phyloP scores from a whole-genome alignment of 371 early-diverging fungal species.

The Mucor lusitanicus region DNA sequence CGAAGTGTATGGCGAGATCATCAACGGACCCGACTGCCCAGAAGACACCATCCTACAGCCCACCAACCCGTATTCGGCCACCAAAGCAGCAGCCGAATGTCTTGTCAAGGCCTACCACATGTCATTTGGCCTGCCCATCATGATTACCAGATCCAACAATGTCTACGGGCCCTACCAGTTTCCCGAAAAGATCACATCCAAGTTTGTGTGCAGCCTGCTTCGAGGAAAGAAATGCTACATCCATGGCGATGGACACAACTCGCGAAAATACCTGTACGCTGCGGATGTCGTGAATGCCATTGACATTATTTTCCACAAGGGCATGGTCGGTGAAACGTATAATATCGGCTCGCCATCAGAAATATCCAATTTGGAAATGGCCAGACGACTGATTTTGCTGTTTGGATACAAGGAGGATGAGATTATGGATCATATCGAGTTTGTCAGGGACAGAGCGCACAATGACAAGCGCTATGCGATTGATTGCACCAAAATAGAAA shows the following conservation, averaged over 20 bases:
- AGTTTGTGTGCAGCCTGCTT: conserved; percentile 79
- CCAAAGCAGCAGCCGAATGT: conserved; percentile 89
- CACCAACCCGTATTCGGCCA: conserved; percentile 87
- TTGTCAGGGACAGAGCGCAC: conserved; percentile 79
- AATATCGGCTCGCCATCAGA: conserved; percentile 84
- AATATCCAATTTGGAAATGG: conserved; percentile 73
- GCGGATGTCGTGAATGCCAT: conserved; percentile 80
- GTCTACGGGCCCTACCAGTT: conserved; percentile 88
- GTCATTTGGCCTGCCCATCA: conserved; percentile 80
- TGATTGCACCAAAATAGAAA: conserved; percentile 66
- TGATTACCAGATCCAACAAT: conserved; percentile 86
- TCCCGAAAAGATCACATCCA: conserved; percentile 89
- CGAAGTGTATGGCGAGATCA: conserved; percentile 86
- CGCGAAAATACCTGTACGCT: conserved; percentile 80
- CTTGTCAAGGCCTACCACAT: conserved; percentile 81
- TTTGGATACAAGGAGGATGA: conserved; percentile 46
- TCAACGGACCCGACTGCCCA: conserved; percentile 65
- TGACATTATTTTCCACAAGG: conserved; percentile 69
- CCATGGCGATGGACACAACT: conserved; percentile 82
- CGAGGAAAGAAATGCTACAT: conserved; percentile 65
- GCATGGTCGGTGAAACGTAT: conserved; percentile 75
- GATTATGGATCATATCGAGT: conserved; percentile 55
- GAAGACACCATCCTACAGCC: conserved; percentile 77
- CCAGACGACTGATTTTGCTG: conserved; percentile 60
- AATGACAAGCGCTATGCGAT: conserved; percentile 85